A percentile compares a stretch with the other conserved stretches of the same genome.
These are phyloP conservation scores for Cupressus sempervirens DNA, from an alignment of 75 land plant species.

Conservation along the genomic window DNA sequence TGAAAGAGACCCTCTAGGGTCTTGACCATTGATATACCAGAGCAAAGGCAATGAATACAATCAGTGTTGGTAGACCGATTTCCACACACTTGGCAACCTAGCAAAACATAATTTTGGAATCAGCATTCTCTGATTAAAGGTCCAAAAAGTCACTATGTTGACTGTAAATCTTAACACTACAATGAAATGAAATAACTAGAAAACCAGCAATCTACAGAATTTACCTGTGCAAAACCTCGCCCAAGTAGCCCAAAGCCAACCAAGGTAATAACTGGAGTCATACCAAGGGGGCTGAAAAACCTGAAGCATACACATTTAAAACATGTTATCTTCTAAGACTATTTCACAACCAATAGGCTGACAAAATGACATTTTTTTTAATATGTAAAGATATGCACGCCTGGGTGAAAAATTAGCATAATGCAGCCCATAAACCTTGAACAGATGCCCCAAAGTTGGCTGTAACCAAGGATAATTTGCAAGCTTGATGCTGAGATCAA, in stretches of 20 bases:
- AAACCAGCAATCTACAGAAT: not conserved
- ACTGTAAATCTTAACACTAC: not conserved
- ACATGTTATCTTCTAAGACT: not conserved
- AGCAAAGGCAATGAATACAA: constrained; percentile 35
- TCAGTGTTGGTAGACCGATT: constrained; percentile 40
- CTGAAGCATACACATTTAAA: constrained; percentile 31
- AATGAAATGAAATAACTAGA: not conserved
- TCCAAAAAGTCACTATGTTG: not conserved
- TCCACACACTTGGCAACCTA: constrained; percentile 38
- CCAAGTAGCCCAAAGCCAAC: constrained; percentile 81
- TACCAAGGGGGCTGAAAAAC: constrained; percentile 81
- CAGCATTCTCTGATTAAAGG: not conserved
- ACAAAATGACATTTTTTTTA: not conserved
- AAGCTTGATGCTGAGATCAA: constrained; percentile 58
- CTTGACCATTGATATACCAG: constrained; percentile 25
- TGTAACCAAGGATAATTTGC: constrained; percentile 77
- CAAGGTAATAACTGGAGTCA: constrained; percentile 68
- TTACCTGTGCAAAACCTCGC: constrained; percentile 85
- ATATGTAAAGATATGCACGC: not conserved
- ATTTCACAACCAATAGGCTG: not conserved
- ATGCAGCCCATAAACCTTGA: constrained; percentile 20
- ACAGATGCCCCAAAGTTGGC: constrained; percentile 72
- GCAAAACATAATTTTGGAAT: not conserved
- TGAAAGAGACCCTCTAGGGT: not conserved
- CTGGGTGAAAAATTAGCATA: not conserved